A percentile compares a stretch with the other conserved stretches of the same genome.
Evolutionary conservation across 805 yeast genomes (phyloP).

Genomic region (Cyberlindnera suaveolens): DNA sequence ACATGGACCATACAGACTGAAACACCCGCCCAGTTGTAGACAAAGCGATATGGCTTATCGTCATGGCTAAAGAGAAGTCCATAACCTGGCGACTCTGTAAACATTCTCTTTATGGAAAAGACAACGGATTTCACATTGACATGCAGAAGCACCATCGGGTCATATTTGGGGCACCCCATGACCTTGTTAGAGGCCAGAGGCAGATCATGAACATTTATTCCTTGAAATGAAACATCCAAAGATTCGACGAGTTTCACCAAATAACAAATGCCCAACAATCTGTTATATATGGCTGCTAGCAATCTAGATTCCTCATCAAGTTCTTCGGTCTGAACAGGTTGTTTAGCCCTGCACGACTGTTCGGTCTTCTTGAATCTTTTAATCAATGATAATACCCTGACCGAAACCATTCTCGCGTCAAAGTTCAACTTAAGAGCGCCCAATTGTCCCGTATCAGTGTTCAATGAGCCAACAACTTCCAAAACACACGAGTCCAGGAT

Average conservation of each 20-base stretch:
- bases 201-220: conserved; percentile 13
- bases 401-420: conserved; percentile 14
- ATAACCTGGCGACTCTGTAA: conserved; percentile 38
- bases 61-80: conserved; percentile 34
- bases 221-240: conserved; percentile 13
- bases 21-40: conserved; percentile 32
- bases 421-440: conserved; percentile 11
- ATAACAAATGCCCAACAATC: conserved; percentile 7
- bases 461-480: conserved; percentile 13
- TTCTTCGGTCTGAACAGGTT: not conserved
- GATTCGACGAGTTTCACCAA: conserved; percentile 14
- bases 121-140: conserved; percentile 16
- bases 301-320: conserved; percentile 7
- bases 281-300: conserved; percentile 9
- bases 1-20: conserved; percentile 25
- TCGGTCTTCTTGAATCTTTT: conserved; percentile 2
- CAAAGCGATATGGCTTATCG: conserved; percentile 37
- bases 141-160: conserved; percentile 19
- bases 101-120: conserved; percentile 24
- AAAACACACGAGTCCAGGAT: conserved; percentile 15
- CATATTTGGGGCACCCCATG: conserved; percentile 16
- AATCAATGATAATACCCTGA: conserved; percentile 13
- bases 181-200: conserved; percentile 17
- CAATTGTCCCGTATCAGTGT: conserved; percentile 15
- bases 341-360: not conserved